phyloP scores from a whole-genome alignment of 2,329 filamentous ascomycete genomes.

The Aspergillus vadensis region DNA sequence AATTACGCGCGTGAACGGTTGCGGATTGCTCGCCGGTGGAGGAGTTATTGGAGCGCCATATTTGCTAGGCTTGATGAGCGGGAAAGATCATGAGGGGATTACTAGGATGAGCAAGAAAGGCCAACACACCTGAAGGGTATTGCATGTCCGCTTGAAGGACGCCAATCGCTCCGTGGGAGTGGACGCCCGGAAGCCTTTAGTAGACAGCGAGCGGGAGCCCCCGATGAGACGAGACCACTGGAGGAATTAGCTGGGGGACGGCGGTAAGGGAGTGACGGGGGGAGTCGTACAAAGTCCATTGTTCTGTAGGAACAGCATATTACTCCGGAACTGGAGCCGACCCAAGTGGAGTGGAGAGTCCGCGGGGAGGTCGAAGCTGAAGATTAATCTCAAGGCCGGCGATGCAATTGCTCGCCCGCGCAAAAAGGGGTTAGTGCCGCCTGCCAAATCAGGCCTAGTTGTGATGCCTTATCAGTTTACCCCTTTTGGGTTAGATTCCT shows the following conservation, averaged over 20 bases:
- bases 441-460: slow-evolving; percentile 12
- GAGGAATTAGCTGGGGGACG: neutral
- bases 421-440: slow-evolving; percentile 5
- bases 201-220: slow-evolving; percentile 50
- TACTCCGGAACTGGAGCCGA: slow-evolving; percentile 23
- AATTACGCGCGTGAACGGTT: slow-evolving; percentile 52
- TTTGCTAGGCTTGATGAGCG: slow-evolving; percentile 47
- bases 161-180: slow-evolving; percentile 62
- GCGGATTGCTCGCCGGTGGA: slow-evolving; percentile 55
- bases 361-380: slow-evolving; percentile 15
- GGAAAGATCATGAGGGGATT: neutral
- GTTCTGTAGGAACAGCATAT: slow-evolving; percentile 35
- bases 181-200: slow-evolving; percentile 54
- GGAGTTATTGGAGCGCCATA: slow-evolving; percentile 60
- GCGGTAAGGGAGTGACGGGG: neutral
- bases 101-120: neutral
- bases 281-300: slow-evolving; percentile 50
- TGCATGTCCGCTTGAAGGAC: slow-evolving; percentile 63
- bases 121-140: slow-evolving; percentile 56
- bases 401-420: neutral
- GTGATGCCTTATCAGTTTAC: neutral
- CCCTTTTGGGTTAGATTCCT: neutral
- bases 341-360: slow-evolving; percentile 9
- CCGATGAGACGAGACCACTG: slow-evolving; percentile 66
- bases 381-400: neutral